Percentiles rank a stretch among this genome's conserved stretches.
Evolutionary conservation across 208 protist genomes (phyloP).

Genomic region (Leishmania guyanensis): DNA sequence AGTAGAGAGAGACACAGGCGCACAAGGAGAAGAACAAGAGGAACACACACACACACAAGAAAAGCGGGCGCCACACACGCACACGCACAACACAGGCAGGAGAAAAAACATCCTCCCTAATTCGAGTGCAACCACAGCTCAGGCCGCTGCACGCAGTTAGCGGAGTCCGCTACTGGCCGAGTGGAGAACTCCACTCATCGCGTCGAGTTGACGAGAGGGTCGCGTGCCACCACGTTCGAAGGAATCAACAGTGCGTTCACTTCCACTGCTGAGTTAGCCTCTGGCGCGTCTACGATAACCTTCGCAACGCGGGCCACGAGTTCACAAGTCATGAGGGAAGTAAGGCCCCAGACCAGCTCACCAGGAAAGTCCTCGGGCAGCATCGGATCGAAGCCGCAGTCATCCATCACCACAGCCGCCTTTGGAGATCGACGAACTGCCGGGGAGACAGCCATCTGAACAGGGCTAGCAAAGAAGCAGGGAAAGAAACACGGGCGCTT

Average conservation of each 20-base stretch:
- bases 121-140: background rate
- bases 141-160: background rate
- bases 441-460: conserved; percentile 27
- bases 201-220: conserved; percentile 9
- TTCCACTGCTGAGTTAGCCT: background rate
- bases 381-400: conserved; percentile 57
- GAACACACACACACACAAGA: background rate
- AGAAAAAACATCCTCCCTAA: background rate
- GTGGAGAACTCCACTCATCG: background rate
- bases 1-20: background rate
- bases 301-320: conserved; percentile 61
- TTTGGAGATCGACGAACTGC: conserved; percentile 30
- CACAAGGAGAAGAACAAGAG: background rate
- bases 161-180: background rate
- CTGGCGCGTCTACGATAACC: background rate
- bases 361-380: conserved; percentile 69
- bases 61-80: background rate
- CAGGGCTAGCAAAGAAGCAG: conserved; percentile 77
- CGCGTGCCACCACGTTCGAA: conserved; percentile 28
- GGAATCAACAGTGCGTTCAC: conserved; percentile 18
- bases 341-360: conserved; percentile 87
- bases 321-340: conserved; percentile 73
- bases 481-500: conserved; percentile 65
- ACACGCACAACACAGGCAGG: background rate
- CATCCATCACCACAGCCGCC: conserved; percentile 32